These are phyloP conservation scores for Zasmidium angulare DNA, from an alignment of 2,329 filamentous ascomycete genomes.

Conservation along the genomic window DNA sequence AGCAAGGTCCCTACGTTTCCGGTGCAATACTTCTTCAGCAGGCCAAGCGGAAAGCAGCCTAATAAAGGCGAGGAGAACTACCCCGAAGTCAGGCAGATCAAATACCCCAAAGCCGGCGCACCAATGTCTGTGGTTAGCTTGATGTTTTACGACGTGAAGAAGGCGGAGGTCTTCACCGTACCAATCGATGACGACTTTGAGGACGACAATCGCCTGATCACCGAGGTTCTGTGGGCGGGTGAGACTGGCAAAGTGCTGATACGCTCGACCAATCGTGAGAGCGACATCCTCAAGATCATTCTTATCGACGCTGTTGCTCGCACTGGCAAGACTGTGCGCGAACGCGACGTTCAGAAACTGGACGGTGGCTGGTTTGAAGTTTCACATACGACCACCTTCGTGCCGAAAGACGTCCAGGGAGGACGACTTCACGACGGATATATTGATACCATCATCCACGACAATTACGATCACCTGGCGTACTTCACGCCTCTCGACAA, in stretches of 20 bases:
- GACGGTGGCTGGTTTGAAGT: conserved; percentile 98
- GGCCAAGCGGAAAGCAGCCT: conserved; percentile 73
- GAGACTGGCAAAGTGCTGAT: conserved; percentile 72
- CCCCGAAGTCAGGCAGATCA: conserved; percentile 86
- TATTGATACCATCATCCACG: conserved; percentile 82
- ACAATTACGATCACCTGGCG: conserved; percentile 85
- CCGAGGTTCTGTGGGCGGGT: conserved; percentile 88
- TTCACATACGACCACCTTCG: conserved; percentile 77
- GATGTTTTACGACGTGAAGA: conserved; percentile 81
- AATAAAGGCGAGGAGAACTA: conserved; percentile 77
- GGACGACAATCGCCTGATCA: conserved; percentile 83
- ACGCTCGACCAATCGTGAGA: conserved; percentile 91
- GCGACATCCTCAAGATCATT: conserved; percentile 83
- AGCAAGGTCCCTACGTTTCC: conserved; percentile 87
- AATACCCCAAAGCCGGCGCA: conserved; percentile 94
- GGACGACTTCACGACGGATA: conserved; percentile 78
- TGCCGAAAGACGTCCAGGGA: conserved; percentile 77
- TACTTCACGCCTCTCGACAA: conserved; percentile 91
- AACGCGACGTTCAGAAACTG: conserved; percentile 74
- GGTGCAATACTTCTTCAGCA: conserved; percentile 86
- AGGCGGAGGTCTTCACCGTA: conserved; percentile 76
- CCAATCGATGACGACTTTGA: conserved; percentile 73
- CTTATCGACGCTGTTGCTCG: conserved; percentile 75
- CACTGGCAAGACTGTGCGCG: conserved; percentile 74
- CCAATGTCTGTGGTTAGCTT: conserved; percentile 89